Evolutionary conservation across 495 filamentous ascomycete species (phyloP).

Genomic region (Podospora anserina): DNA sequence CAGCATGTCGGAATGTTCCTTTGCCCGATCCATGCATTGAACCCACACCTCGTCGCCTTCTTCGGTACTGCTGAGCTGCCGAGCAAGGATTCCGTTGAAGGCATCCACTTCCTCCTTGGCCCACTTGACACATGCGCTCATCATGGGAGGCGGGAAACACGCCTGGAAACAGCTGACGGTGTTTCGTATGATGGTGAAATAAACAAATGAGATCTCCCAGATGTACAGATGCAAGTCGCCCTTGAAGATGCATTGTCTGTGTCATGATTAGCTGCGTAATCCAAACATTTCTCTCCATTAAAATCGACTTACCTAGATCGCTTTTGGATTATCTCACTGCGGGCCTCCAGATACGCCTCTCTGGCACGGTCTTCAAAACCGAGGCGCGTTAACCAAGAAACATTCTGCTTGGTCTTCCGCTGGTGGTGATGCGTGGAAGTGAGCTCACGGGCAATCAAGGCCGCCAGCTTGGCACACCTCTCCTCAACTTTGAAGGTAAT

Average conservation of each 20-base stretch:
- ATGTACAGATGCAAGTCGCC: slow-evolving; percentile 89
- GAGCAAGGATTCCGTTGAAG: slow-evolving; percentile 76
- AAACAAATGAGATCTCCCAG: slow-evolving; percentile 92
- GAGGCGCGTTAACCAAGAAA: slow-evolving; percentile 76
- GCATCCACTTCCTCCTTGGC: slow-evolving; percentile 86
- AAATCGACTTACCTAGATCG: slow-evolving; percentile 63
- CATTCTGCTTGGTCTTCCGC: slow-evolving; percentile 65
- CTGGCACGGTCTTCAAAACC: slow-evolving; percentile 88
- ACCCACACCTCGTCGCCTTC: slow-evolving; percentile 68
- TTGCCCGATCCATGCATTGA: slow-evolving; percentile 79
- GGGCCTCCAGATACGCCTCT: slow-evolving; percentile 78
- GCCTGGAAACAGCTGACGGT: slow-evolving; percentile 83
- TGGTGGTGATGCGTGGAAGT: slow-evolving; percentile 68
- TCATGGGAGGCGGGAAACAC: slow-evolving; percentile 82
- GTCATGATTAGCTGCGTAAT: slow-evolving; percentile 31
- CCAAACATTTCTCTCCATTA: neutral
- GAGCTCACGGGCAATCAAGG: slow-evolving; percentile 68
- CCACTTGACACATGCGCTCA: slow-evolving; percentile 93
- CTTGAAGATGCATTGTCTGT: slow-evolving; percentile 87
- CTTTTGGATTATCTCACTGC: slow-evolving; percentile 70
- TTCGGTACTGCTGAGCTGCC: slow-evolving; percentile 79
- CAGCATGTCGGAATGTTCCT: slow-evolving; percentile 74
- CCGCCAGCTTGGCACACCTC: slow-evolving; percentile 74
- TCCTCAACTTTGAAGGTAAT: slow-evolving; percentile 87
- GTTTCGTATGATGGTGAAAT: slow-evolving; percentile 90